Evolutionary conservation across 139 green algal species (phyloP).

Genomic region (Yamagishiella unicocca): DNA sequence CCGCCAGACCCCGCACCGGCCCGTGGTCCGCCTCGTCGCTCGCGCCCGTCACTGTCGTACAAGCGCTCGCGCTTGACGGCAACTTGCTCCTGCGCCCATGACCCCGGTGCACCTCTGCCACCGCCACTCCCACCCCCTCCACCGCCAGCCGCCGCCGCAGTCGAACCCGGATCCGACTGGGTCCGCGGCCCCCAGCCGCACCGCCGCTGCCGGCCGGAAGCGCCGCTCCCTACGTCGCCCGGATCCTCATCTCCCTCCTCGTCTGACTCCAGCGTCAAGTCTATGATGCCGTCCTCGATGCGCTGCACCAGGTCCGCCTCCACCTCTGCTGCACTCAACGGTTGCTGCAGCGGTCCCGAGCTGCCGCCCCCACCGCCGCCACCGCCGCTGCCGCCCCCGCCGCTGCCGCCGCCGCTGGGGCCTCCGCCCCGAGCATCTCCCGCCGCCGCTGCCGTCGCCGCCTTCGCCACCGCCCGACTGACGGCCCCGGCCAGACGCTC

Average conservation of each 20-base stretch:
- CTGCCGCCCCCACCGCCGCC: background rate
- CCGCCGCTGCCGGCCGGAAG: background rate
- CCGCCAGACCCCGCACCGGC: no score
- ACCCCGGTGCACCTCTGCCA: background rate
- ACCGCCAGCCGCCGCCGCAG: background rate
- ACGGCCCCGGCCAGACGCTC: background rate
- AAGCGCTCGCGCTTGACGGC: no score
- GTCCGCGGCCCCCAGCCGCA: background rate
- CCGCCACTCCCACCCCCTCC: background rate
- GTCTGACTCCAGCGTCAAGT: slow-evolving; percentile 17
- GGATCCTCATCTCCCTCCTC: background rate
- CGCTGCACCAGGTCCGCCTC: slow-evolving; percentile 16
- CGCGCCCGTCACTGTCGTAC: no score
- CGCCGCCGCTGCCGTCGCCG: background rate
- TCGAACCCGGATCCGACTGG: background rate
- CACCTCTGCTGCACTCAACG: background rate
- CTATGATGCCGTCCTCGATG: slow-evolving; percentile 16
- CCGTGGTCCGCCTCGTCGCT: no score
- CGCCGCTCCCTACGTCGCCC: no score
- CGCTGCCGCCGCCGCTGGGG: background rate
- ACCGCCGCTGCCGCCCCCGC: background rate
- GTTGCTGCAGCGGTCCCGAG: background rate
- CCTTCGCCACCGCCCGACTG: background rate
- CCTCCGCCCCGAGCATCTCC: background rate
- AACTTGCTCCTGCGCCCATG: no score